Base-by-base conservation (phyloP, 345 rosid genomes). In the Eucalyptus pauciflora region DNA sequence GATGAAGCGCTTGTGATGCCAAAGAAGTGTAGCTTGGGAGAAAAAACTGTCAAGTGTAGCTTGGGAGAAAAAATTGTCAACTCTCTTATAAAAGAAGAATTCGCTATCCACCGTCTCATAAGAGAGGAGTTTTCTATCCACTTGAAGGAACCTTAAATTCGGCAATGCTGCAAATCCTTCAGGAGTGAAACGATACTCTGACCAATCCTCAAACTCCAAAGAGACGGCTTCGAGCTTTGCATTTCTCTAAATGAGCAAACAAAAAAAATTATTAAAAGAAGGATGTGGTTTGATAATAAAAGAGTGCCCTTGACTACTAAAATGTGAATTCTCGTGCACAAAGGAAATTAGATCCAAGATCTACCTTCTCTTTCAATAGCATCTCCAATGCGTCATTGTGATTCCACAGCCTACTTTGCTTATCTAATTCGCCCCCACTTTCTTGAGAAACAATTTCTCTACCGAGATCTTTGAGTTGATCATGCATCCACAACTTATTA, bases 371-470 rank as follows among this genome's bases (percentile, higher is more conserved):
- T 6, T 6, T 33, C 10, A 41, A 3, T 4, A 88, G 41, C 29
- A 50, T 13, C 3, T 49, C 0, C 14, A 88, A 41, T 37, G 52
- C 52, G 3, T 88, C 51, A 2, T 33, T 2, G 27, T 80, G 67
- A n/a, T 50, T 5, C 89, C 89, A 88, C 13, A 88, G 2, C 20
- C 89, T 88, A 27, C 86, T 88, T 22, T 49, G 86, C 37, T 54
- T 8, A 20, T 54, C 24, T 54, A 54, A 54, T 54, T 54, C 10
- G 11, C 29, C 29, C 41, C 50, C 64, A 52, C 56, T 81, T 88
- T 88, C 89, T 11, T 37, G 10, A 46, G 31, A 41, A 64, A 88
- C 86, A 80, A 88, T 88, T 80, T 41, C 7, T 64, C 86, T 71
- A 3, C 89, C 89, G 5, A 88, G 89, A 80, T 88, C 86, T 88